phyloP scores from a whole-genome alignment of 495 filamentous ascomycete species.

The Aspergillus carlsbadensis region DNA sequence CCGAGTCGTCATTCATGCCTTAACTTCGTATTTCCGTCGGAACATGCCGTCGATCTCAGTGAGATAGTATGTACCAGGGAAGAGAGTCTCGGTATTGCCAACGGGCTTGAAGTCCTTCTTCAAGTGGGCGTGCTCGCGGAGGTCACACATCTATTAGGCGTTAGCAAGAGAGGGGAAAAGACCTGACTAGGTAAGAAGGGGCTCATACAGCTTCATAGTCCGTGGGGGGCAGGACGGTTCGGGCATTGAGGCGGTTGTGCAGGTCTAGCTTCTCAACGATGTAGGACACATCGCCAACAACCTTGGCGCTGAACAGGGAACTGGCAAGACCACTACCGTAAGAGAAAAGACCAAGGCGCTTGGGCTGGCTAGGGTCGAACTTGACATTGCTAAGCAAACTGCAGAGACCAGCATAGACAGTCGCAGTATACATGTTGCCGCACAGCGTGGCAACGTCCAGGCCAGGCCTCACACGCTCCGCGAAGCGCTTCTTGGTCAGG shows the following conservation, averaged over 20 bases:
- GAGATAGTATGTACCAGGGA: conserved; percentile 83
- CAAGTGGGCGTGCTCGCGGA: conserved; percentile 91
- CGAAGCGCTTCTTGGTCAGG: conserved; percentile 93
- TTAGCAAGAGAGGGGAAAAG: conserved; percentile 14
- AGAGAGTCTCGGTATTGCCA: conserved; percentile 75
- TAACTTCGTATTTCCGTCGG: conserved; percentile 82
- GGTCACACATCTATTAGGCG: conserved; percentile 72
- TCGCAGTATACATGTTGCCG: conserved; percentile 99
- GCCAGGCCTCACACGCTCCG: conserved; percentile 78
- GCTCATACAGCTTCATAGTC: conserved; percentile 79
- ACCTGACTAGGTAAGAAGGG: not conserved
- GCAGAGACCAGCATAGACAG: conserved; percentile 83
- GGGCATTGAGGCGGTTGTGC: conserved; percentile 67
- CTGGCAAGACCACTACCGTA: conserved; percentile 92
- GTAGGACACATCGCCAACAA: conserved; percentile 72
- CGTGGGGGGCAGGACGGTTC: conserved; percentile 74
- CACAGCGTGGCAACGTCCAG: conserved; percentile 90
- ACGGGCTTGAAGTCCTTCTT: conserved; percentile 83
- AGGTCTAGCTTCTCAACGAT: conserved; percentile 80
- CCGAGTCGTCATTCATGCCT: conserved; percentile 59
- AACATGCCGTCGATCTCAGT: conserved; percentile 92
- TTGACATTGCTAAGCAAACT: conserved; percentile 72
- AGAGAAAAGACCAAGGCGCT: conserved; percentile 88
- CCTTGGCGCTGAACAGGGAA: conserved; percentile 84
- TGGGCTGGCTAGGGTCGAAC: conserved; percentile 70